Conservation (phyloP, 169 alveolate species). For the Neospora caninum region DNA sequence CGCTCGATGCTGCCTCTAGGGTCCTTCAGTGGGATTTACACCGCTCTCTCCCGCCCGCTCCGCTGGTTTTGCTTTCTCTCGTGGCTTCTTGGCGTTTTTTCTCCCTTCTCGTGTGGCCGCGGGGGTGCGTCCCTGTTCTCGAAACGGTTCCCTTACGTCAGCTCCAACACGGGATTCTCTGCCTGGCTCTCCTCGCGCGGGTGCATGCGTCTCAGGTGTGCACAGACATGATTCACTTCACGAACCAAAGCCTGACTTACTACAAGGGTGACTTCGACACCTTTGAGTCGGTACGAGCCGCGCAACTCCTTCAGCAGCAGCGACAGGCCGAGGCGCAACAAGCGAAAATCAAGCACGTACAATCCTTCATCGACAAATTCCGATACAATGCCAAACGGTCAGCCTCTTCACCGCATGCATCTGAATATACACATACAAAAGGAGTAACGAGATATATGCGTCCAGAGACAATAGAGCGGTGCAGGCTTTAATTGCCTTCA, state of each 20-base stretch:
- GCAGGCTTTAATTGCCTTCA: too few relatives aligned
- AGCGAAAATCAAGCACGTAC: conserved; percentile 91
- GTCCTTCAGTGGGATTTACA: too few relatives aligned
- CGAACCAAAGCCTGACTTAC: conserved; percentile 83
- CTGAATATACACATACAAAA: background rate
- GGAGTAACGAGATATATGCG: background rate
- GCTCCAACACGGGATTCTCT: background rate
- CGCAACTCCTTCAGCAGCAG: conserved; percentile 80
- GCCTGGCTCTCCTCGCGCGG: background rate
- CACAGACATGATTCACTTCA: conserved; percentile 95
- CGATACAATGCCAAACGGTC: conserved; percentile 69
- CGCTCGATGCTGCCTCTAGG: too few relatives aligned
- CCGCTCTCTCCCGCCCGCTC: too few relatives aligned
- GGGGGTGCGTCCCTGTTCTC: too few relatives aligned
- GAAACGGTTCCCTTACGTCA: too few relatives aligned
- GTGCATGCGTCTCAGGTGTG: conserved; percentile 77
- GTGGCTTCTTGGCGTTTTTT: too few relatives aligned
- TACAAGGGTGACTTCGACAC: conserved; percentile 95
- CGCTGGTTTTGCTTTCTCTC: too few relatives aligned
- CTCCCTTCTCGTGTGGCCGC: too few relatives aligned
- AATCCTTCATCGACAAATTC: conserved; percentile 90
- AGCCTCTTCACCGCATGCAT: background rate
- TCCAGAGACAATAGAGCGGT: too few relatives aligned
- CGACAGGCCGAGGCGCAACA: conserved; percentile 89
- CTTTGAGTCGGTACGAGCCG: conserved; percentile 92